Conservation (phyloP, 2,329 filamentous ascomycete genomes). For the Mollisiaceae sp. region DNA sequence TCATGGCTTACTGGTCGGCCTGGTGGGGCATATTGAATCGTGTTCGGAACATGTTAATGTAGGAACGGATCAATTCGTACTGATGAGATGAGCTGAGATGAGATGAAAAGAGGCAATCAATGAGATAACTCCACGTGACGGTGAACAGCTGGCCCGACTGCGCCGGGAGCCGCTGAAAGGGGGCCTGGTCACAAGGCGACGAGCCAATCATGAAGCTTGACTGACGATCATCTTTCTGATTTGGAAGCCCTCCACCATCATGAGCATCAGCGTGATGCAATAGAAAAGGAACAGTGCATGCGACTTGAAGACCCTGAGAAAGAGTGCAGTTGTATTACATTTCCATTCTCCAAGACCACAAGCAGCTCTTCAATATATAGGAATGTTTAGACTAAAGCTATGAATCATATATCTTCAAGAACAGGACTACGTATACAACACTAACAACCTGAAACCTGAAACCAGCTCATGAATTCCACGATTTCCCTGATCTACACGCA, state of each 20-base stretch:
- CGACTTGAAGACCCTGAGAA: not conserved
- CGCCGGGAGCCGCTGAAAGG: constrained; percentile 2
- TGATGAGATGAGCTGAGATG: not conserved
- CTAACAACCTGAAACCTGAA: not conserved
- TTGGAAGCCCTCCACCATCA: not conserved
- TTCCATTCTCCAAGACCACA: not conserved
- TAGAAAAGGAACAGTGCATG: too few species aligned
- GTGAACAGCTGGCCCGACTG: not conserved
- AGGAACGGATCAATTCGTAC: too few species aligned
- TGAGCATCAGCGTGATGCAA: not conserved
- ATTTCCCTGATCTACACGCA: not conserved
- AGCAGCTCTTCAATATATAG: not conserved
- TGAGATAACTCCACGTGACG: not conserved
- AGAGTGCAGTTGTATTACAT: too few species aligned
- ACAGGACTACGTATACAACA: too few species aligned
- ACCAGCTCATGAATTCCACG: not conserved
- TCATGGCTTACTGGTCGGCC: not conserved
- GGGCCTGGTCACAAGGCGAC: not conserved
- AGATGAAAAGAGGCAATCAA: not conserved
- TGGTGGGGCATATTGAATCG: not conserved
- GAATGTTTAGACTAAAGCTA: too few species aligned
- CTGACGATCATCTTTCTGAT: not conserved
- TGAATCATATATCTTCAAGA: too few species aligned
- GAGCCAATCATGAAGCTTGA: not conserved
- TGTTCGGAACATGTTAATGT: too few species aligned